A percentile compares a stretch with the other conserved stretches of the same genome.
Evolutionary conservation across 331 rosid genomes (phyloP).

Genomic region (Cucumis variabilis): DNA sequence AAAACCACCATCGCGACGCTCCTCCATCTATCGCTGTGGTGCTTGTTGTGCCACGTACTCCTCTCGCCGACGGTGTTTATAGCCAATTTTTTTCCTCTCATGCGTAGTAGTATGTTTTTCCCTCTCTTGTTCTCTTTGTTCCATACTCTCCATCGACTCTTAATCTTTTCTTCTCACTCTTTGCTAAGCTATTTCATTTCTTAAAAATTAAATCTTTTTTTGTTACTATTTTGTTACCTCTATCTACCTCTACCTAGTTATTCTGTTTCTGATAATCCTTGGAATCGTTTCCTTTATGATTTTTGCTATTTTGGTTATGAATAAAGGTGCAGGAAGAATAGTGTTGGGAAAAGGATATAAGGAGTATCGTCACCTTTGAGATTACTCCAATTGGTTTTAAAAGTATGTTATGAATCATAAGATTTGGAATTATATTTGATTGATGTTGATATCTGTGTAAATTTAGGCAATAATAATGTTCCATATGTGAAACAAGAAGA

Average conservation of each 20-base stretch:
- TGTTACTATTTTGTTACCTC: too few relatives aligned
- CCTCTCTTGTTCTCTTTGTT: too few relatives aligned
- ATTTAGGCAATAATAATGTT: slow-evolving; percentile 41
- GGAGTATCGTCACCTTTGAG: slow-evolving; percentile 59
- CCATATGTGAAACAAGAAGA: slow-evolving; percentile 42
- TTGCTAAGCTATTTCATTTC: too few relatives aligned
- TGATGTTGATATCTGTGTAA: slow-evolving; percentile 60
- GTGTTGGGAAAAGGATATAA: slow-evolving; percentile 61
- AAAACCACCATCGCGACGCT: too few relatives aligned
- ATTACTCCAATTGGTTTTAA: slow-evolving; percentile 82
- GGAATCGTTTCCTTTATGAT: slow-evolving; percentile 64
- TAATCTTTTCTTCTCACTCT: too few relatives aligned
- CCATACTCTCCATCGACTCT: too few relatives aligned
- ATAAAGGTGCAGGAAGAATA: slow-evolving; percentile 56
- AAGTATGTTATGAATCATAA: slow-evolving; percentile 61
- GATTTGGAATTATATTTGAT: slow-evolving; percentile 74
- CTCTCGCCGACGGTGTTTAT: too few relatives aligned
- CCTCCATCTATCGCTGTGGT: too few relatives aligned
- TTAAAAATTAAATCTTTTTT: too few relatives aligned
- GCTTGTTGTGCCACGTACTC: too few relatives aligned
- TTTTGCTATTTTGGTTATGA: slow-evolving; percentile 68
- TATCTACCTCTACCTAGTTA: slow-evolving; percentile 59
- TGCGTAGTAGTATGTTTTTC: too few relatives aligned
- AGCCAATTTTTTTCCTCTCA: too few relatives aligned
- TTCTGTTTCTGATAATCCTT: slow-evolving; percentile 56